Base-by-base conservation (phyloP, 148 eudicot species). In the Gaultheria prostrata region DNA sequence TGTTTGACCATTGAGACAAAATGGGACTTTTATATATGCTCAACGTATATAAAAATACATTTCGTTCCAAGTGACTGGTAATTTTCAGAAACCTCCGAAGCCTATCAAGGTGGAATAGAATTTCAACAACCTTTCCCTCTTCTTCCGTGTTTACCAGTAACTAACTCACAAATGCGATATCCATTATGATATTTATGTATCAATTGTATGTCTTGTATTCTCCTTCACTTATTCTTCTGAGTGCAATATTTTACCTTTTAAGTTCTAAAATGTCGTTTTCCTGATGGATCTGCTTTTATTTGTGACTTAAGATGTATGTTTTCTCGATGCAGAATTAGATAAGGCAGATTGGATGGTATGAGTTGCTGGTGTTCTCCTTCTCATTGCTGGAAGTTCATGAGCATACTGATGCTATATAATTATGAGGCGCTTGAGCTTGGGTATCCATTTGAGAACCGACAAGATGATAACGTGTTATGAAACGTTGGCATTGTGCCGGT, bases 251-350 rank as follows among this genome's bases (percentile, higher is more conserved):
- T 63, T 24, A 8, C 30, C 13, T n/a, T n/a, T 1, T 11, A 39
- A 24, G 32, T 48, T n/a, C 1, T 76, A 12, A 8, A n/a, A 76
- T 76, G 56, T n/a, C 11, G 33, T 76, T 48, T 33, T 24, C 32
- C 57, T 26, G 54, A n/a, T 46, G 79, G 35, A 46, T 24, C 35
- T 49, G 51, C 63, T 30, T 51, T 56, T 56, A 75, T 2, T 3
- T 8, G 50, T 59, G 45, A 1, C 7, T 83, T 28, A 57, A 30
- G 69, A 63, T 61, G 18, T 32, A 26, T 63, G 70, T 21, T 83
- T 83, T 72, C 28, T 65, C 8, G 39, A 65, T 65, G 81, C 85
- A 83, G 81, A 81, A 83, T 17, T 83, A 83, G 76, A 49, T 33
- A 53, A 26, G 65, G 35, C 56, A 61, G 46, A 56, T 43, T 75